These are phyloP conservation scores for Pythium chondricola DNA, from an alignment of 352 stramenopile species.

Conservation along the genomic window DNA sequence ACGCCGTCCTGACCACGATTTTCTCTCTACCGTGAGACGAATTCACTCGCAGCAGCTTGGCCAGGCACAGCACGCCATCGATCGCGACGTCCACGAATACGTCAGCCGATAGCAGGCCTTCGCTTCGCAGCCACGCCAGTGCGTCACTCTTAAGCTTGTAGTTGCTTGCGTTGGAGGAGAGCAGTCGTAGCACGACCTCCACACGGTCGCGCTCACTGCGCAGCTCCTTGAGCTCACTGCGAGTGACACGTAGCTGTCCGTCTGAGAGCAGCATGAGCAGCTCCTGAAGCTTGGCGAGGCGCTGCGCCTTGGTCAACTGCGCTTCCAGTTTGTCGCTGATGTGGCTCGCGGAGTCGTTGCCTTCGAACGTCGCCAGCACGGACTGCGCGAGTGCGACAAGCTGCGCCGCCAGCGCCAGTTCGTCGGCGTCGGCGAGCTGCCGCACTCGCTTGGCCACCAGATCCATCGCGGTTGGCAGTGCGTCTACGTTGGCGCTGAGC, in stretches of 20 bases:
- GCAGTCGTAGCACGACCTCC: conserved; percentile 43
- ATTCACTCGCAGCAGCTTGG: conserved; percentile 39
- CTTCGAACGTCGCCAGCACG: conserved; percentile 27
- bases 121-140: conserved; percentile 31
- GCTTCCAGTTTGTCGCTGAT: conserved; percentile 4
- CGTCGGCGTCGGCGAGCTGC: conserved; percentile 22
- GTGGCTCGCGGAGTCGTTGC: background rate
- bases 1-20: conserved; percentile 62
- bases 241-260: conserved; percentile 38
- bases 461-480: conserved; percentile 34
- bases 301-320: conserved; percentile 6
- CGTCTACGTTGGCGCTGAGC: conserved; percentile 37
- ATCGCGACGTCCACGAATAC: conserved; percentile 24
- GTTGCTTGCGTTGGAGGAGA: conserved; percentile 55
- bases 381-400: conserved; percentile 14
- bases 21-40: conserved; percentile 17
- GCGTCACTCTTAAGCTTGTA: conserved; percentile 43
- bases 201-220: conserved; percentile 22
- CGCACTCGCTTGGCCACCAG: conserved; percentile 29
- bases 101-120: background rate
- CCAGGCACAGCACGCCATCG: conserved; percentile 42
- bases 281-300: conserved; percentile 13
- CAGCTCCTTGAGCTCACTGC: conserved; percentile 19
- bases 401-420: conserved; percentile 18
- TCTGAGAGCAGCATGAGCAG: conserved; percentile 54